Evolutionary conservation across 2,329 filamentous ascomycete genomes (phyloP).

Genomic region (Macrophomina pseudophaseolina): DNA sequence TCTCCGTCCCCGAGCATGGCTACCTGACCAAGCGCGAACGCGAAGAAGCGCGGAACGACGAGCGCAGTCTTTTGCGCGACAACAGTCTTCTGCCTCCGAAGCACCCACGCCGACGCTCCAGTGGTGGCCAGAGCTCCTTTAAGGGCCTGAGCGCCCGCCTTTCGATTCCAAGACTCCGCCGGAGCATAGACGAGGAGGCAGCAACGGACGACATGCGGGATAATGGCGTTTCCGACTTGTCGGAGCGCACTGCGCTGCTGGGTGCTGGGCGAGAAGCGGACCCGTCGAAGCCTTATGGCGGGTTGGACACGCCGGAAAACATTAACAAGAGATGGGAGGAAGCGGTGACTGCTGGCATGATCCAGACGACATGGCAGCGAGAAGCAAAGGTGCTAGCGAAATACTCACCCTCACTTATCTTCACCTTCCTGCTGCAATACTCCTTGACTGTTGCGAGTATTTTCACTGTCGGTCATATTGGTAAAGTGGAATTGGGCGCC

Average conservation of each 20-base stretch:
- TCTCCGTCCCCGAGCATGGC: conserved; percentile 54
- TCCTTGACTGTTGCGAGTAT: conserved; percentile 53
- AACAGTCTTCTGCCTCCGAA: conserved; percentile 64
- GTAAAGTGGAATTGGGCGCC: conserved; percentile 54
- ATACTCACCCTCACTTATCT: conserved; percentile 50
- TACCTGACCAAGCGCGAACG: conserved; percentile 59
- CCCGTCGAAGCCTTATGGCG: conserved; percentile 49
- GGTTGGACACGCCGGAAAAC: conserved; percentile 58
- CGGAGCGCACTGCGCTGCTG: conserved; percentile 58
- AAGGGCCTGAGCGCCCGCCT: conserved; percentile 36
- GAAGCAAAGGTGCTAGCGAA: conserved; percentile 80
- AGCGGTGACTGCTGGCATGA: conserved; percentile 78
- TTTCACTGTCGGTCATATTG: conserved; percentile 57
- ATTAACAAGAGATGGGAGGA: conserved; percentile 59
- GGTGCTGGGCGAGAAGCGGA: conserved; percentile 38
- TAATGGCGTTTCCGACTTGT: conserved; percentile 28
- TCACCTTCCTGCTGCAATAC: conserved; percentile 57
- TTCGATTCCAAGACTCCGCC: conserved; percentile 38
- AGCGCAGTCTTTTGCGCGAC: conserved; percentile 63
- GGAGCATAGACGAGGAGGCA: conserved; percentile 42
- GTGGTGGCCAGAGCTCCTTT: conserved; percentile 34
- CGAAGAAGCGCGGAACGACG: conserved; percentile 60
- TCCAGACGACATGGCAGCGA: conserved; percentile 89
- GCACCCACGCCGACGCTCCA: conserved; percentile 46
- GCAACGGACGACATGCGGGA: conserved; percentile 14